Evolutionary conservation across 257 asterid genomes (phyloP), one percentile per base, ranked within the genome.

Genomic region (Solanum piurae): DNA sequence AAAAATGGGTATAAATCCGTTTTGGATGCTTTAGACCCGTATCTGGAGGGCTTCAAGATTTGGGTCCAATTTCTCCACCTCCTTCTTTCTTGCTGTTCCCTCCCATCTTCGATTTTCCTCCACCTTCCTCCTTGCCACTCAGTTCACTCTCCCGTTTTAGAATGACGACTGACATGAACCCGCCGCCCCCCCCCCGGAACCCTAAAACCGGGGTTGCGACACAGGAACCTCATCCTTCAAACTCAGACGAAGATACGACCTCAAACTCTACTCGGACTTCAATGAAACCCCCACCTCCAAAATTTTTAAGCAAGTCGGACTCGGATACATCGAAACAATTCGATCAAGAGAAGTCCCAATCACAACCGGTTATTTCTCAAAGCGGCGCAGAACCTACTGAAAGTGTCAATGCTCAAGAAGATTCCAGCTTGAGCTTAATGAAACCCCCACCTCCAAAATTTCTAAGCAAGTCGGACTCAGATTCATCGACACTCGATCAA

Each of bases 151-250:
- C 60, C 31, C 40, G 55, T 14, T 79, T 34, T 86, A 88, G 85
- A 36, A 94, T 92, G 97, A 90, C 95, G 83, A 83, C 92, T 79
- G 46, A 90, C 84, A 94, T 95, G 98, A 95, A 94, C 25, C 98
- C 96, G 88, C 96, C 98, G 74, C 94, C 95, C 27, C 91, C 96
- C 82, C 91, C 96, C 82, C 88, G 89, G 89, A 91, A 14, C 92
- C 25, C 92, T 88, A 71, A 68, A 87, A 16, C 91, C 80, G 25
- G 87, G 84, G n/a, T 87, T 88, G 75, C 86, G 73, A 82, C 88
- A 74, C 91, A 85, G 74, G 93, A 91, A 82, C 88, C 93, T 34
- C 85, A 88, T 10, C 6, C 82, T 38, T 86, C 91, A 42, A 33
- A 74, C 23, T 52, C 20, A 42, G 18, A 86, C 12, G 83, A 44